Conservation (phyloP, 2,329 filamentous ascomycete genomes). For the Trichoderma hamatum region DNA sequence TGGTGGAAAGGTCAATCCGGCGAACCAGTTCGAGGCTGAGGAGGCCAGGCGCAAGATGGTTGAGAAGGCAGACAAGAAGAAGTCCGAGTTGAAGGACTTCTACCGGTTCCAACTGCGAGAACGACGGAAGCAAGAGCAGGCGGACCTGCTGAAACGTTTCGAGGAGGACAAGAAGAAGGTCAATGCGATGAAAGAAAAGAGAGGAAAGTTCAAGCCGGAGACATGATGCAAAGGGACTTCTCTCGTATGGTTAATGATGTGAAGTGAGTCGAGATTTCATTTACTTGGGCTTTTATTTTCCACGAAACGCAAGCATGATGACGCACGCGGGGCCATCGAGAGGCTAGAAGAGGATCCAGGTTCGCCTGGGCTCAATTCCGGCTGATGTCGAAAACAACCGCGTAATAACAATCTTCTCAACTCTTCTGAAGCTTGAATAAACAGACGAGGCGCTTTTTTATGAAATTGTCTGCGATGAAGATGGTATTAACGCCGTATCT, state of each 20-base stretch:
- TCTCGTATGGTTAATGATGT: neutral
- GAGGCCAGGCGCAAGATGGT: constrained; percentile 61
- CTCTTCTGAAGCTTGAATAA: constrained; percentile 51
- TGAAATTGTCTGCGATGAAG: neutral
- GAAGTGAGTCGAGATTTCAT: constrained; percentile 24
- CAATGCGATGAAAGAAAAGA: constrained; percentile 68
- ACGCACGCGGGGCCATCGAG: constrained; percentile 58
- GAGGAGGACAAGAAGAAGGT: constrained; percentile 76
- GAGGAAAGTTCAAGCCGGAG: constrained; percentile 62
- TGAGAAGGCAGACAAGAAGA: constrained; percentile 65
- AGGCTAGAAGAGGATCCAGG: constrained; percentile 21
- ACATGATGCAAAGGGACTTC: constrained; percentile 37
- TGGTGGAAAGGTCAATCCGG: constrained; percentile 74
- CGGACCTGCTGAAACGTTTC: constrained; percentile 69
- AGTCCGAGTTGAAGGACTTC: constrained; percentile 69
- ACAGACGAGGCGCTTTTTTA: neutral
- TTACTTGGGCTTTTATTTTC: constrained; percentile 18
- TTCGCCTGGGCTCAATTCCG: constrained; percentile 34
- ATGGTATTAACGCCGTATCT: neutral
- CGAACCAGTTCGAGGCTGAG: constrained; percentile 70
- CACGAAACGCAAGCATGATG: constrained; percentile 44
- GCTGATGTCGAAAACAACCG: constrained; percentile 64
- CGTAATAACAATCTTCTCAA: constrained; percentile 68
- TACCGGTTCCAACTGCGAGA: constrained; percentile 84
- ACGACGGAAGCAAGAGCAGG: constrained; percentile 74